Conservation (phyloP, 2,329 filamentous ascomycete genomes). For the Microsporum canis region DNA sequence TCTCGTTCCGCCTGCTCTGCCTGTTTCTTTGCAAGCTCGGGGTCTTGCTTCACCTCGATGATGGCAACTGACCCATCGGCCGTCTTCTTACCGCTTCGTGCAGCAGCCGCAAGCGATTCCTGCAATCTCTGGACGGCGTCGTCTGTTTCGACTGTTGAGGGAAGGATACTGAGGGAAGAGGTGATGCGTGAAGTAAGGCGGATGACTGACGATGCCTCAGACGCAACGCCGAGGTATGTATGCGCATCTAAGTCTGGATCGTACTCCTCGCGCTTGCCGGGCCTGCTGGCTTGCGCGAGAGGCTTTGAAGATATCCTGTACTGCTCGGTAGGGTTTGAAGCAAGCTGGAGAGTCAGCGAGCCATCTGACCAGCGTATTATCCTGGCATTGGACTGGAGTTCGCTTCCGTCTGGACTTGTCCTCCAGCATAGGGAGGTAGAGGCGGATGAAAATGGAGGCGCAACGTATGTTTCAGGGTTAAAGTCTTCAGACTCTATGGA, state of each 20-base stretch:
- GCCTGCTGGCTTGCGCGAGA: conserved; percentile 45
- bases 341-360: conserved; percentile 54
- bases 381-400: conserved; percentile 54
- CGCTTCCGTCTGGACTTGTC: conserved; percentile 46
- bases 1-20: conserved; percentile 51
- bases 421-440: conserved; percentile 56
- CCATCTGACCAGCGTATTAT: conserved; percentile 58
- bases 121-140: conserved; percentile 52
- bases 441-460: conserved; percentile 52
- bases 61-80: conserved; percentile 44
- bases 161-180: conserved; percentile 46
- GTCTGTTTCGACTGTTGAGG: conserved; percentile 46
- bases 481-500: conserved; percentile 51
- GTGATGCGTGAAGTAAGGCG: conserved; percentile 54
- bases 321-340: conserved; percentile 49
- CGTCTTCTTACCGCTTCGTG: conserved; percentile 41
- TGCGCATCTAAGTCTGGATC: conserved; percentile 48
- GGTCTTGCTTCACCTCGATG: conserved; percentile 50
- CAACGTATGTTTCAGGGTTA: conserved; percentile 49
- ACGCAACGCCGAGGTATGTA: conserved; percentile 51
- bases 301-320: conserved; percentile 49
- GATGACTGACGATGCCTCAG: conserved; percentile 46
- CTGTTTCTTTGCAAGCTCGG: conserved; percentile 48
- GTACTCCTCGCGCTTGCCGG: conserved; percentile 40
- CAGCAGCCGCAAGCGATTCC: conserved; percentile 47